A percentile compares a stretch with the other conserved stretches of the same genome.
These are phyloP conservation scores for Penicillium sp. DNA, from an alignment of 2,329 filamentous ascomycete genomes.

Conservation along the genomic window DNA sequence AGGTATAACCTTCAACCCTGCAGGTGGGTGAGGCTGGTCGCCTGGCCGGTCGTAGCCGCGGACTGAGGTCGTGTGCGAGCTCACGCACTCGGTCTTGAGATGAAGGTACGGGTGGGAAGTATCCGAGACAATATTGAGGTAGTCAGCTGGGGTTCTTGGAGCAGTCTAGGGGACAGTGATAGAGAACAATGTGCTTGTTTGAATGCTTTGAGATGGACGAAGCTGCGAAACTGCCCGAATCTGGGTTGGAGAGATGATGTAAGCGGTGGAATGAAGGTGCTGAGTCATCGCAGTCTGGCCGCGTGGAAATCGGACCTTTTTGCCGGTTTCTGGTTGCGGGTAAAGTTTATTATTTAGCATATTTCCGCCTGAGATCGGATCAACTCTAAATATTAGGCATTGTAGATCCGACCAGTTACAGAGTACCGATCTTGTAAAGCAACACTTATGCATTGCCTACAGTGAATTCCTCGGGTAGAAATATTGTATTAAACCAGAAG, in stretches of 20 bases:
- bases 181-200: background rate
- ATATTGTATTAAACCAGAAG: too few species aligned
- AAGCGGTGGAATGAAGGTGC: slow-evolving; percentile 24
- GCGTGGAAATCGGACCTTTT: background rate
- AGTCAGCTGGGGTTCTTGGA: background rate
- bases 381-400: background rate
- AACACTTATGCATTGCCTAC: background rate
- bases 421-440: background rate
- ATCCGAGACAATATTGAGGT: background rate
- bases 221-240: slow-evolving; percentile 16
- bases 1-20: slow-evolving; percentile 16
- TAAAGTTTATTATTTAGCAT: slow-evolving; percentile 3
- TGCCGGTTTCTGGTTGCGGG: background rate
- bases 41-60: slow-evolving; percentile 15
- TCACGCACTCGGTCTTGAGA: background rate
- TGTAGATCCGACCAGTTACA: background rate
- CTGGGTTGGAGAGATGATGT: slow-evolving; percentile 27
- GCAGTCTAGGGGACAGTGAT: background rate
- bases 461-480: background rate
- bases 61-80: slow-evolving; percentile 17
- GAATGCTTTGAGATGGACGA: slow-evolving; percentile 10
- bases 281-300: slow-evolving; percentile 21
- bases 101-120: too few species aligned
- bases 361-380: background rate
- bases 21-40: slow-evolving; percentile 15